Conservation (phyloP, 164 flowering plant genomes). For the Vitis amurensis region DNA sequence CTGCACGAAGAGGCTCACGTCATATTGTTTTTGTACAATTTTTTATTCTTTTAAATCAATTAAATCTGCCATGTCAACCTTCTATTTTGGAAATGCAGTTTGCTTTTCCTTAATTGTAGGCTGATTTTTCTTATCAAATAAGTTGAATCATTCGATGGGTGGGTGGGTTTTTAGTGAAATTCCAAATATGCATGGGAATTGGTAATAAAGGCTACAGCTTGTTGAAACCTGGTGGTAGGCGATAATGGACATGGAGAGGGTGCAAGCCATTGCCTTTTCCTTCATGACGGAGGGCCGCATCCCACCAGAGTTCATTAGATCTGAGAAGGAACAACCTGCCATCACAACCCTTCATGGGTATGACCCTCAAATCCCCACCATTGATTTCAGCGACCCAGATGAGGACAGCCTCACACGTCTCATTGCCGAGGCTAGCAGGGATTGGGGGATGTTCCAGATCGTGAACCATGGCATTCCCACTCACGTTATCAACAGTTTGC, state of each 20-base stretch:
- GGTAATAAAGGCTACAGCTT: too few relatives aligned
- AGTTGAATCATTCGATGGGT: too few relatives aligned
- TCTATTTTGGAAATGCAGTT: too few relatives aligned
- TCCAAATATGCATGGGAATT: too few relatives aligned
- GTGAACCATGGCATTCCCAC: conserved; percentile 67
- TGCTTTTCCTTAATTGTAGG: too few relatives aligned
- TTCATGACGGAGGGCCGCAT: conserved; percentile 16
- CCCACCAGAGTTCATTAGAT: conserved; percentile 34
- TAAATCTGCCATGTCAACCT: too few relatives aligned
- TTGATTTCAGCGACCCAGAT: conserved; percentile 44
- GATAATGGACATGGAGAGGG: conserved; percentile 27
- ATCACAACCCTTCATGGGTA: conserved; percentile 30
- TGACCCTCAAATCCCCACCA: conserved; percentile 41
- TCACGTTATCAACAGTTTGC: conserved; percentile 48
- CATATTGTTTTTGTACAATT: too few relatives aligned
- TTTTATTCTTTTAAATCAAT: too few relatives aligned
- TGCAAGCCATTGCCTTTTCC: conserved; percentile 24
- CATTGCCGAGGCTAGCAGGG: conserved; percentile 43
- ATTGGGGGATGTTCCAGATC: conserved; percentile 74
- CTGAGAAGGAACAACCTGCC: conserved; percentile 33
- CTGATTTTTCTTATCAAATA: too few relatives aligned
- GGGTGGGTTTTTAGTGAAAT: too few relatives aligned
- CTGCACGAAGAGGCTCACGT: too few relatives aligned
- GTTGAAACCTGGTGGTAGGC: too few relatives aligned
- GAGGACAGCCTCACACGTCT: conserved; percentile 21